Conservation (phyloP, 208 protist species). For the Trypanosomatidae sp. region DNA sequence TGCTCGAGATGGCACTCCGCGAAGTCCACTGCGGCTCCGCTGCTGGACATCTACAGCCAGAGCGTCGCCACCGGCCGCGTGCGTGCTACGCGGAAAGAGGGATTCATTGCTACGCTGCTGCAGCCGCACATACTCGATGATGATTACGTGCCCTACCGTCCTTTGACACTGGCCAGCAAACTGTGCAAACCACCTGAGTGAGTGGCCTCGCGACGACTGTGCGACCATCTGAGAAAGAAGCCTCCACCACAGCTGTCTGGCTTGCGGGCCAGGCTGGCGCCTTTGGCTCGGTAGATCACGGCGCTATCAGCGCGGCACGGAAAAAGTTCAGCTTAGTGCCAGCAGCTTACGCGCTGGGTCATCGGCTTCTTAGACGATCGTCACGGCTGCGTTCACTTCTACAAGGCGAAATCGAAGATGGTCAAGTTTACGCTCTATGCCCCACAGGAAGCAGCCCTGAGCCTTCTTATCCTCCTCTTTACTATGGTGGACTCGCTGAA, state of each 20-base stretch:
- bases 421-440: neutral
- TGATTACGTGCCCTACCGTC: no score
- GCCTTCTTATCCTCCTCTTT: neutral
- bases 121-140: no score
- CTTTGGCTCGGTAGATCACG: neutral
- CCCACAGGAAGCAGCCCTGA: neutral
- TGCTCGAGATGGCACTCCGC: no score
- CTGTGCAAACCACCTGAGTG: neutral
- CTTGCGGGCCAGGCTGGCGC: neutral
- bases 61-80: no score
- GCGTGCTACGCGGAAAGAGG: no score
- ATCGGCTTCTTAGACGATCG: neutral
- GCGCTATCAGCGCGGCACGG: neutral
- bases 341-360: neutral
- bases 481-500: neutral
- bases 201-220: neutral
- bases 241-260: no score
- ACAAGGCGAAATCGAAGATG: neutral
- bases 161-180: neutral
- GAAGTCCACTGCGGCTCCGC: no score
- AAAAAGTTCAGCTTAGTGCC: neutral
- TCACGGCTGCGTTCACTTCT: neutral
- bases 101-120: no score
- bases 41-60: no score
- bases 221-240: neutral